These are phyloP conservation scores for Pythium insidiosum DNA, from an alignment of 352 stramenopile species.

Conservation along the genomic window DNA sequence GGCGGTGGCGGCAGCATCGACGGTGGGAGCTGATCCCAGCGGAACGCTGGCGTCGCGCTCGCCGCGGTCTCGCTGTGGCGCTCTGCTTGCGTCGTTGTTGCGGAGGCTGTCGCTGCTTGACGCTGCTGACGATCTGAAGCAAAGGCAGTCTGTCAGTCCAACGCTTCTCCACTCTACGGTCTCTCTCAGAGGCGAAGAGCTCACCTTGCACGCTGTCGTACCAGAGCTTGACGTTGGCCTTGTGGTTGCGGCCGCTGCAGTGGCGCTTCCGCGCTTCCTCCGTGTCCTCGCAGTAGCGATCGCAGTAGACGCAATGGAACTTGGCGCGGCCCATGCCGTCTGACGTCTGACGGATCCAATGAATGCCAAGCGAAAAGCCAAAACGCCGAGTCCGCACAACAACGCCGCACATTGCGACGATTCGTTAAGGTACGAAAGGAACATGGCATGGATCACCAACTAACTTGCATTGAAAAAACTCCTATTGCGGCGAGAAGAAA, in stretches of 20 bases:
- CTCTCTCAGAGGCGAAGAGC: too few species aligned
- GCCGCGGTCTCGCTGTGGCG: too few species aligned
- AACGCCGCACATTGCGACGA: background rate
- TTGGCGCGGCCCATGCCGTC: slow-evolving; percentile 38
- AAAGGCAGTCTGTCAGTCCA: too few species aligned
- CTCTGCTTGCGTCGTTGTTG: too few species aligned
- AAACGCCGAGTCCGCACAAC: too few species aligned
- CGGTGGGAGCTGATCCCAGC: too few species aligned
- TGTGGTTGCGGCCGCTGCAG: slow-evolving; percentile 60
- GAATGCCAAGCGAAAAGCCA: background rate
- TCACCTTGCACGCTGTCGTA: slow-evolving; percentile 73
- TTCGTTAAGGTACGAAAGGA: slow-evolving; percentile 15
- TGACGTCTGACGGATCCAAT: background rate
- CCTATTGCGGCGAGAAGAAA: too few species aligned
- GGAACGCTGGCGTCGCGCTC: too few species aligned
- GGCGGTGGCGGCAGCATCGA: slow-evolving; percentile 65
- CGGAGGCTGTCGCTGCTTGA: too few species aligned
- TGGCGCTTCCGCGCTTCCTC: slow-evolving; percentile 60
- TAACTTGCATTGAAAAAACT: too few species aligned
- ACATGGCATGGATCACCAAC: too few species aligned
- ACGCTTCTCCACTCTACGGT: too few species aligned
- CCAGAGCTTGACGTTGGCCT: slow-evolving; percentile 79
- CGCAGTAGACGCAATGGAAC: slow-evolving; percentile 72
- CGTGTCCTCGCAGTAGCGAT: slow-evolving; percentile 78
- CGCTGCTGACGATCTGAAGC: slow-evolving; percentile 7